Conservation (phyloP, 352 stramenopile genomes). For the Phytophthora cajani region DNA sequence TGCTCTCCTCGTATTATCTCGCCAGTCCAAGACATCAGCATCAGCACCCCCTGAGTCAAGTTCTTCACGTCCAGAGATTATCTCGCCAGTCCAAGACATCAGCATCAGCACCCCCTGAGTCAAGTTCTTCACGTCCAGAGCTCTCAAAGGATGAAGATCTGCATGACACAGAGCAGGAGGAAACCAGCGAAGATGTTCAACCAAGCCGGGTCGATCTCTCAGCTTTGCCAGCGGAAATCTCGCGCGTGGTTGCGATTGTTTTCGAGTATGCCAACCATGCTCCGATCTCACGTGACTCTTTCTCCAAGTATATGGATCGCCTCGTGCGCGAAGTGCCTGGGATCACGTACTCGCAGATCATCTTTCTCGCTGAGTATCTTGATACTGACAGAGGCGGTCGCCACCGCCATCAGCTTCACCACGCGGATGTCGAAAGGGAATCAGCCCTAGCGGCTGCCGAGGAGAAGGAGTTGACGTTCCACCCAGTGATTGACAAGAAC, state of each 20-base stretch:
- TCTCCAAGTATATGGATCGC: constrained; percentile 66
- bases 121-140: constrained; percentile 1
- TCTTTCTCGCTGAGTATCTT: constrained; percentile 69
- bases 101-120: constrained; percentile 2
- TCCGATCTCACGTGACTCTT: constrained; percentile 49
- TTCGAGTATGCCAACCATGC: constrained; percentile 68
- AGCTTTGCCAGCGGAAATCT: constrained; percentile 61
- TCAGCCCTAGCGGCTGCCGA: constrained; percentile 35
- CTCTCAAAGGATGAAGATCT: neutral
- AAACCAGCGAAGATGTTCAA: constrained; percentile 25
- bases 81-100: constrained; percentile 9
- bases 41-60: constrained; percentile 4
- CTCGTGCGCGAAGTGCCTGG: constrained; percentile 66
- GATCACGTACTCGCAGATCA: constrained; percentile 75
- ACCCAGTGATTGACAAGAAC: constrained; percentile 73
- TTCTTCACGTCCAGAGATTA: constrained; percentile 5
- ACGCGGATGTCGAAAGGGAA: constrained; percentile 23
- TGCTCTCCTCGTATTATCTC: constrained; percentile 30
- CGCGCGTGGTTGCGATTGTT: constrained; percentile 60
- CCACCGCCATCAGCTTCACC: constrained; percentile 26
- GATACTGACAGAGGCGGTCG: constrained; percentile 46
- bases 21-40: neutral
- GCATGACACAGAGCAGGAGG: constrained; percentile 1
- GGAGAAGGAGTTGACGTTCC: constrained; percentile 70
- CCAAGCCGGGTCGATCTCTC: constrained; percentile 48